These are phyloP conservation scores for Akanthomyces muscarius DNA, from an alignment of 2,329 filamentous ascomycete genomes.

Conservation along the genomic window DNA sequence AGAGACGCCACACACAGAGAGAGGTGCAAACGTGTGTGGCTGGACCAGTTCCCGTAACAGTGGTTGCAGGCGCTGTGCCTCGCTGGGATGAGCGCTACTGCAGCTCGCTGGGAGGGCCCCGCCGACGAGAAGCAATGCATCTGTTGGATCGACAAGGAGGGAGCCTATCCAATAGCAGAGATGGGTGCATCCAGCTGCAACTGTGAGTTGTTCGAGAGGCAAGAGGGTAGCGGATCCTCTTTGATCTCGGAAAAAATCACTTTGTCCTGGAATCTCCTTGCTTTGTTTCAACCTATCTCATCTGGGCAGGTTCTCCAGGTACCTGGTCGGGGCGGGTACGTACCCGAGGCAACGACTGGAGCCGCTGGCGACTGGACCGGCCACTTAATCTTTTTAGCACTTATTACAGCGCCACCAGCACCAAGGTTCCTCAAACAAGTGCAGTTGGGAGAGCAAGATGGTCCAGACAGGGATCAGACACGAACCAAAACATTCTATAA, in stretches of 20 bases:
- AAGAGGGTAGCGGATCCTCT: neutral
- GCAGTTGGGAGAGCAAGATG: neutral
- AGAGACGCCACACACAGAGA: too few species aligned
- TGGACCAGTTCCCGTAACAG: neutral
- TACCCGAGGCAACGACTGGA: slow-evolving; percentile 11
- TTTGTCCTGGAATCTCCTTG: neutral
- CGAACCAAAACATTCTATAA: neutral
- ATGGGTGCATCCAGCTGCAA: neutral
- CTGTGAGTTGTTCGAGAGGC: neutral
- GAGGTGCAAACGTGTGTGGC: too few species aligned
- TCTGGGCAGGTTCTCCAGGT: neutral
- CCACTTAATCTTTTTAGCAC: neutral
- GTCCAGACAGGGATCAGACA: neutral
- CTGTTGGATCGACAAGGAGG: neutral
- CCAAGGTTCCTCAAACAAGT: too few species aligned
- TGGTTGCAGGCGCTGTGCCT: neutral
- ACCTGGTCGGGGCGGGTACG: neutral
- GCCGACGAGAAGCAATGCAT: neutral
- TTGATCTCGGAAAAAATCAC: neutral
- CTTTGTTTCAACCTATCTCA: neutral
- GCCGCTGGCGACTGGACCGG: neutral
- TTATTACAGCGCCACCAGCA: too few species aligned
- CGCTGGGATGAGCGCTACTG: neutral
- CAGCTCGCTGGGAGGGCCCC: neutral
- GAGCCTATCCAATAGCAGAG: neutral